Evolutionary conservation across 2,329 filamentous ascomycete genomes (phyloP), one percentile per base, ranked within the genome.

Genomic region (Rhinocladiella mackenziei): DNA sequence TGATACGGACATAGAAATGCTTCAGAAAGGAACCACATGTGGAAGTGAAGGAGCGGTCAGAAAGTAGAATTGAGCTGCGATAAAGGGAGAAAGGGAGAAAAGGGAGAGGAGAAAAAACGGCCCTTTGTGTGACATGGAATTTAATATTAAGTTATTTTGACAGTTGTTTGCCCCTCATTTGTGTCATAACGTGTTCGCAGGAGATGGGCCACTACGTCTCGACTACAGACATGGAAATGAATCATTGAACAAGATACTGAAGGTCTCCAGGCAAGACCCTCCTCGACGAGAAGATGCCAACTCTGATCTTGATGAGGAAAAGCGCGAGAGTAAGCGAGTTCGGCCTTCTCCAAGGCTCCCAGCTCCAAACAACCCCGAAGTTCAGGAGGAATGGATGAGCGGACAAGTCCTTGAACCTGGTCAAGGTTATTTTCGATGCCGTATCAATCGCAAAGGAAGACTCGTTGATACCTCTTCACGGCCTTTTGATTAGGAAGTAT

Each of bases 341-440:
- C 34, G 34, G 34, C 14, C 23, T 37, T 39, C 22, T 39, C 36
- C 32, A 35, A 35, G 32, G 17, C n/a, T n/a, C n/a, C n/a, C n/a
- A n/a, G n/a, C n/a, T n/a, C n/a, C n/a, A n/a, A n/a, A n/a, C n/a
- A n/a, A n/a, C n/a, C n/a, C n/a, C n/a, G n/a, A n/a, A n/a, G n/a
- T n/a, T n/a, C n/a, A n/a, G 13, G 18, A 22, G 32, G 7, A 19
- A 10, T 6, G 13, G 28, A 11, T 11, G 32, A 22, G 38, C 38
- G 38, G 26, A 32, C 38, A 40, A 40, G 26, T 40, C 38, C 38
- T 32, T 30, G n/a, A n/a, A n/a, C n/a, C n/a, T n/a, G n/a, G n/a
- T n/a, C n/a, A n/a, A n/a, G n/a, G n/a, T n/a, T n/a, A n/a, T n/a
- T n/a, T n/a, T n/a, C n/a, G n/a, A n/a, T n/a, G 31, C 31, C n/a